Percentiles rank a stretch among this genome's conserved stretches.
Evolutionary conservation across 2,329 filamentous ascomycete genomes (phyloP).

Genomic region (Blastomyces gilchristii): DNA sequence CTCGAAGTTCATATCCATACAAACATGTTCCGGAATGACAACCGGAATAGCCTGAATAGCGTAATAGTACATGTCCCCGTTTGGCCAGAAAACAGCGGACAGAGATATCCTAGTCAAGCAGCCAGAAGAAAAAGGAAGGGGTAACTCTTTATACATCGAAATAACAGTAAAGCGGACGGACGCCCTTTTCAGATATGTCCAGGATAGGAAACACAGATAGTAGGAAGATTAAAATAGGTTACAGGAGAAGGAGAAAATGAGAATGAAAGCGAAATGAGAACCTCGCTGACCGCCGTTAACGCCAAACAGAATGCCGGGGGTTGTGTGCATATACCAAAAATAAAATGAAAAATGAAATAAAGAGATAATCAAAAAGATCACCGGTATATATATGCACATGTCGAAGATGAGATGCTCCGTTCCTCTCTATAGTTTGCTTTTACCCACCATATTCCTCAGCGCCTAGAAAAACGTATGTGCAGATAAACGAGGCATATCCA

Average conservation of each 20-base stretch:
- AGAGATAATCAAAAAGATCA: neutral
- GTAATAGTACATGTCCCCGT: neutral
- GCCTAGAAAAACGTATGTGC: neutral
- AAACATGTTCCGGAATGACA: neutral
- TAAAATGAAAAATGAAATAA: neutral
- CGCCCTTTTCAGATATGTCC: neutral
- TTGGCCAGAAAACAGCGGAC: neutral
- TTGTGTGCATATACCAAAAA: neutral
- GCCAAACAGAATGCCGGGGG: neutral
- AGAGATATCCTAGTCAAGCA: neutral
- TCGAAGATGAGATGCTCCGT: conserved; percentile 3
- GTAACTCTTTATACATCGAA: neutral
- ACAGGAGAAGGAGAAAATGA: neutral
- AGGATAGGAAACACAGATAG: neutral
- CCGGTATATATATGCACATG: conserved; percentile 1
- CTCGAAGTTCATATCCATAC: neutral
- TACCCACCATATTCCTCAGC: conserved; percentile 1
- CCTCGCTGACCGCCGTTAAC: conserved; percentile 2
- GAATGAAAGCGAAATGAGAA: neutral
- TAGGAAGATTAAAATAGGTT: neutral
- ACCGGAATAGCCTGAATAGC: neutral
- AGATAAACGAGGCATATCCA: conserved; percentile 8
- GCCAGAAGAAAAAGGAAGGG: neutral
- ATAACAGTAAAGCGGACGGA: neutral
- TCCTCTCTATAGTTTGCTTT: conserved; percentile 1